Evolutionary conservation across 73 alveolate species (phyloP).

Genomic region (Effrenium voratum): DNA sequence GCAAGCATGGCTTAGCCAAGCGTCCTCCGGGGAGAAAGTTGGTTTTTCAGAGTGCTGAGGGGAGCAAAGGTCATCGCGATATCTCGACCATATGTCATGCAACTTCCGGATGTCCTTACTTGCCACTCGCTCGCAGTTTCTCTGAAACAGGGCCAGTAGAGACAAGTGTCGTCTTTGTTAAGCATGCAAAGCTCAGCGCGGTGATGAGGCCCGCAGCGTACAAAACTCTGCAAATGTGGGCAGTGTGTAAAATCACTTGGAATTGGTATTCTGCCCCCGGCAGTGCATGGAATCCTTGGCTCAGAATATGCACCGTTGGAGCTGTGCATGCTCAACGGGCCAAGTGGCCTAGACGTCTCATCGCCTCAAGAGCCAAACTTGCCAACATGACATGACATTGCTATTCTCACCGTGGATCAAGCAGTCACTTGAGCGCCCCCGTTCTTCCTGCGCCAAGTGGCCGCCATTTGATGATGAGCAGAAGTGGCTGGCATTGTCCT

Average conservation of each 20-base stretch:
- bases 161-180: not conserved
- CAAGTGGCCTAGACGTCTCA: too few relatives aligned
- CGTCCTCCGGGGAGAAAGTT: constrained; percentile 44
- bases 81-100: constrained; percentile 48
- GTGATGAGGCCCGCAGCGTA: constrained; percentile 85
- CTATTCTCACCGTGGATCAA: too few relatives aligned
- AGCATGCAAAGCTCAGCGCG: constrained; percentile 58
- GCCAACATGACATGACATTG: too few relatives aligned
- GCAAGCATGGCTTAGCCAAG: not conserved
- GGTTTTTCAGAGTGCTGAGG: constrained; percentile 59
- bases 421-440: too few relatives aligned
- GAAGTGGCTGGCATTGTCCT: too few relatives aligned
- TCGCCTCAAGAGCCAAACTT: too few relatives aligned
- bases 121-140: not conserved
- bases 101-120: constrained; percentile 22
- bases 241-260: constrained; percentile 72
- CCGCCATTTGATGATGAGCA: too few relatives aligned
- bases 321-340: too few relatives aligned
- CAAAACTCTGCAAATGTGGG: constrained; percentile 61
- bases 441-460: too few relatives aligned
- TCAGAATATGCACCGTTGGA: too few relatives aligned
- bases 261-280: constrained; percentile 59
- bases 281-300: constrained; percentile 76
- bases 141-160: not conserved
- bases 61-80: constrained; percentile 53